Evolutionary conservation across 805 yeast genomes (phyloP).

Genomic region (Alloascoidea africana): DNA sequence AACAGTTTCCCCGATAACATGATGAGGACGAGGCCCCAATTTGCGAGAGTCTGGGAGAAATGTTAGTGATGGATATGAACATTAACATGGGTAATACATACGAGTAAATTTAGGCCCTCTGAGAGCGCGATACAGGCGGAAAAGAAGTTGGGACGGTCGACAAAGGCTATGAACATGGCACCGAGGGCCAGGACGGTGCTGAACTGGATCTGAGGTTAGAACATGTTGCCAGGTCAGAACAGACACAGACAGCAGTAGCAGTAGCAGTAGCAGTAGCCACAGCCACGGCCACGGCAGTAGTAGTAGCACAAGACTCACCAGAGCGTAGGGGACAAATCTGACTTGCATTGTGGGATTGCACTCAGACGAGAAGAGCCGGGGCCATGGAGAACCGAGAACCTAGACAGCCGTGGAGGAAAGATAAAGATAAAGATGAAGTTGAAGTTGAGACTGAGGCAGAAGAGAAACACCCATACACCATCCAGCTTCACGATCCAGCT

Average conservation of each 20-base stretch:
- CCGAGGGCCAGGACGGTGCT: slow-evolving; percentile 22
- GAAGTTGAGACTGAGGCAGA: too few relatives aligned
- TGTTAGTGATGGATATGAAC: slow-evolving; percentile 7
- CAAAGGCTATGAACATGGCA: slow-evolving; percentile 22
- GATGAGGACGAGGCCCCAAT: slow-evolving; percentile 11
- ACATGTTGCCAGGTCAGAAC: neutral
- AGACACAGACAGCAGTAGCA: too few relatives aligned
- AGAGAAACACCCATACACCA: too few relatives aligned
- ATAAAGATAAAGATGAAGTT: too few relatives aligned
- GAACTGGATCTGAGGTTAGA: slow-evolving; percentile 8
- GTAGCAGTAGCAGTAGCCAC: too few relatives aligned
- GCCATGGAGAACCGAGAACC: too few relatives aligned
- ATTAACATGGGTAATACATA: slow-evolving; percentile 14
- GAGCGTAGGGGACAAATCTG: slow-evolving; percentile 8
- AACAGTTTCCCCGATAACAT: slow-evolving; percentile 29
- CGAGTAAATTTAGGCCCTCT: slow-evolving; percentile 34
- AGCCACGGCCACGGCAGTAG: too few relatives aligned
- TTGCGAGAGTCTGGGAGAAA: slow-evolving; percentile 9
- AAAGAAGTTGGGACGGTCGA: slow-evolving; percentile 30
- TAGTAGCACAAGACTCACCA: too few relatives aligned
- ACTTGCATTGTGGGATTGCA: slow-evolving; percentile 1
- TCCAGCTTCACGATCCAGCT: too few relatives aligned
- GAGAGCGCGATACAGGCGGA: slow-evolving; percentile 34
- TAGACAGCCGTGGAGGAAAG: too few relatives aligned
- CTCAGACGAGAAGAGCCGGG: too few relatives aligned